Conservation (phyloP, 2,329 filamentous ascomycete genomes). For the Byssothecium circinans region DNA sequence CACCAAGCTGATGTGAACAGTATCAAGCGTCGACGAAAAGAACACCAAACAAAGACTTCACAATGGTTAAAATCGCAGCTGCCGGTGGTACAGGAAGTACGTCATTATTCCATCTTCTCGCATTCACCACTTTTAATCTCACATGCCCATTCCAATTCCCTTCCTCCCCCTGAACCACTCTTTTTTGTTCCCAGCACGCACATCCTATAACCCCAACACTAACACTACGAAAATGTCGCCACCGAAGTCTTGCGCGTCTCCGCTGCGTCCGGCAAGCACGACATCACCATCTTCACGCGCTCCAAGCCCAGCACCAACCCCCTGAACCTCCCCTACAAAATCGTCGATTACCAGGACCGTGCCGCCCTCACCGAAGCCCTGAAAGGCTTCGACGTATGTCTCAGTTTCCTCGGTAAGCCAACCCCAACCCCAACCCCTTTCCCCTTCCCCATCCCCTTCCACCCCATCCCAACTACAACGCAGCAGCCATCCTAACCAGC, state of each 20-base stretch:
- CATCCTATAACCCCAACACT: background rate
- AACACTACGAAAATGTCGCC: constrained; percentile 52
- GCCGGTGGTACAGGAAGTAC: constrained; percentile 43
- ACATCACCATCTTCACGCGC: constrained; percentile 56
- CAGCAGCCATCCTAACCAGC: constrained; percentile 35
- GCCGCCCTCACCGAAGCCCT: constrained; percentile 44
- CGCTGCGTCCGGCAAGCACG: constrained; percentile 53
- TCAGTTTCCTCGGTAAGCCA: constrained; percentile 46
- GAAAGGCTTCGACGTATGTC: constrained; percentile 51
- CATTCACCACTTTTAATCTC: no score
- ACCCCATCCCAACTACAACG: no score
- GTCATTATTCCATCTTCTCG: constrained; percentile 5
- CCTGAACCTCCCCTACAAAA: constrained; percentile 41
- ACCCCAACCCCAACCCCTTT: constrained; percentile 25
- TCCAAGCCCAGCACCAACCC: constrained; percentile 37
- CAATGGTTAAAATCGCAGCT: constrained; percentile 40
- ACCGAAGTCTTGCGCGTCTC: constrained; percentile 57
- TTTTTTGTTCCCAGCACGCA: background rate
- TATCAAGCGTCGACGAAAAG: no score
- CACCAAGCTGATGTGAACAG: no score
- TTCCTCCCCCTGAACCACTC: background rate
- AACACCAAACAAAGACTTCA: no score
- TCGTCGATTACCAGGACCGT: constrained; percentile 51
- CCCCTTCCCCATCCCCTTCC: no score
- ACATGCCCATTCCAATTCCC: background rate